Conservation (phyloP, 75 land plant species). For the Adiantum capillusveneris region DNA sequence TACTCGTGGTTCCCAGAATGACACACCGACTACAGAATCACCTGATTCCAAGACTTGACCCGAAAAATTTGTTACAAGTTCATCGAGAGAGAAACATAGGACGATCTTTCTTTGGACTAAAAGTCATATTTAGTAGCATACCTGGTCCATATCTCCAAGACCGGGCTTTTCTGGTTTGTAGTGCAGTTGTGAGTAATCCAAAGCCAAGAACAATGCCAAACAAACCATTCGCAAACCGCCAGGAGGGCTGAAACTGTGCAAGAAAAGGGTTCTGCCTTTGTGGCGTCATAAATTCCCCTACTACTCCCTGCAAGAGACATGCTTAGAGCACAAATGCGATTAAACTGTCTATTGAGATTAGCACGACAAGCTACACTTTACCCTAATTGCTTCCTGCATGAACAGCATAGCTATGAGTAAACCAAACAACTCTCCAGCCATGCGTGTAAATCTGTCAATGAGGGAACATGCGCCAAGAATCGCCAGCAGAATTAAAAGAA, state of each 20-base stretch:
- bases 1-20: too few species aligned
- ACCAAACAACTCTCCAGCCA: slow-evolving; percentile 91
- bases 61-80: too few species aligned
- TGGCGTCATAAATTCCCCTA: slow-evolving; percentile 72
- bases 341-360: too few species aligned
- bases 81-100: too few species aligned
- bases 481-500: slow-evolving; percentile 54
- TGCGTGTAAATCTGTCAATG: slow-evolving; percentile 73
- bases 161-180: slow-evolving; percentile 69
- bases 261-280: slow-evolving; percentile 35
- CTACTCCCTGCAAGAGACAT: slow-evolving; percentile 49
- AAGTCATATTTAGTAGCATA: slow-evolving; percentile 9
- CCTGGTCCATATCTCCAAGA: slow-evolving; percentile 93
- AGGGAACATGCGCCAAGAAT: slow-evolving; percentile 79
- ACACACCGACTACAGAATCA: too few species aligned
- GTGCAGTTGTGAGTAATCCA: slow-evolving; percentile 72
- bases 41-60: too few species aligned
- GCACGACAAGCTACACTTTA: slow-evolving; percentile 2
- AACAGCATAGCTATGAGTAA: slow-evolving; percentile 81
- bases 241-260: slow-evolving; percentile 46
- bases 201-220: slow-evolving; percentile 84
- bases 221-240: slow-evolving; percentile 96
- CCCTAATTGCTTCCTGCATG: slow-evolving; percentile 76
- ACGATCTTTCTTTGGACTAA: too few species aligned
- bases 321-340: too few species aligned